Evolutionary conservation across 768 basidiomycete species (phyloP), one percentile per base, ranked within the genome.

Genomic region (Serendipita sp.): DNA sequence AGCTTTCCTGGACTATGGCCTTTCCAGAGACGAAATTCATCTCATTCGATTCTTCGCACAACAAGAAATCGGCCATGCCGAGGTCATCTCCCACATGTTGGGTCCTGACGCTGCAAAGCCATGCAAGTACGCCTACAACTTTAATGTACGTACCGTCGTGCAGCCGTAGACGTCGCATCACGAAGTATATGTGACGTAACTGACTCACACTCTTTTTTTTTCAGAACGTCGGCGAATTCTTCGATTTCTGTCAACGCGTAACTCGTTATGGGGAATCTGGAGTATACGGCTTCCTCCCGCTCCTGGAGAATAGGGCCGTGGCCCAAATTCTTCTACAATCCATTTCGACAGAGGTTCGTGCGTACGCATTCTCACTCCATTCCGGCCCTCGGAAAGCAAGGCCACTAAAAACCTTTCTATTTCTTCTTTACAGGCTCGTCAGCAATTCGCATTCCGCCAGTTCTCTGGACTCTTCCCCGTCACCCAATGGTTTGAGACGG

Each of bases 391-490:
- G 42, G n/a, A n/a, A n/a, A n/a, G n/a, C n/a, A n/a, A n/a, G n/a
- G n/a, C n/a, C n/a, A n/a, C n/a, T n/a, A n/a, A n/a, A n/a, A n/a
- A n/a, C n/a, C n/a, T n/a, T n/a, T n/a, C n/a, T n/a, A n/a, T n/a
- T 38, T n/a, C n/a, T 9, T n/a, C n/a, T 20, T n/a, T 48, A 7
- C 26, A 48, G 45, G 78, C 79, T 20, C 73, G 84, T 7, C 84
- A 86, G 71, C 80, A 85, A 72, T 78, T 83, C 78, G 74, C 78
- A 50, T 83, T 85, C 75, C 70, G 84, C 3, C 82, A 85, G 70
- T 77, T 83, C 51, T 75, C 80, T 60, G 82, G 82, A 0, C 68
- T 78, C n/a, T 81, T 81, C 73, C 82, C 82, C 0, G n/a, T 50
- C n/a, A 61, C 61, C 20, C 31, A 71, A 42, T 80, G 74, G 73